Evolutionary conservation across 371 early-diverging fungal genomes (phyloP).

Genomic region (Mucor saturninus): DNA sequence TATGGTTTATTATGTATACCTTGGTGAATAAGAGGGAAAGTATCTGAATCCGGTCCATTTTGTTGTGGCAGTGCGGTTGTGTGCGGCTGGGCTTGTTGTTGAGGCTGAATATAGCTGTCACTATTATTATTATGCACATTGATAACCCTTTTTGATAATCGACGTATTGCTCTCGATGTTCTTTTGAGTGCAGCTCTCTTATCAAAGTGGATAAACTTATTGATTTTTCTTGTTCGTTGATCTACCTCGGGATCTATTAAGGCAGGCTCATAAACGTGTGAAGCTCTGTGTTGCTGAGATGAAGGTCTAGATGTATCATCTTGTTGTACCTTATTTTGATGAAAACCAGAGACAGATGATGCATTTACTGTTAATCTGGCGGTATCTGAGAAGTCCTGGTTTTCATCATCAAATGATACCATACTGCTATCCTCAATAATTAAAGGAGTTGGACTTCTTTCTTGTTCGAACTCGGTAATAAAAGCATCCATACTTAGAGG

Average conservation of each 20-base stretch:
- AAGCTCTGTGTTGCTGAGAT: conserved; percentile 13
- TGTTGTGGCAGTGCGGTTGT: not conserved
- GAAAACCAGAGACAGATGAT: conserved; percentile 23
- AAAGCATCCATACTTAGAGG: conserved; percentile 22
- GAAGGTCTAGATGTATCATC: conserved; percentile 2
- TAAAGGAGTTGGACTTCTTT: conserved; percentile 18
- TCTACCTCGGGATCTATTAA: conserved; percentile 26
- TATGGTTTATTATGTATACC: conserved; percentile 25
- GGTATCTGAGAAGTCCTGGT: conserved; percentile 42
- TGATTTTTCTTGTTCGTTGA: conserved; percentile 15
- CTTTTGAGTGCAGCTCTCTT: not conserved
- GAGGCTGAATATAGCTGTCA: not conserved
- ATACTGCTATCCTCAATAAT: conserved; percentile 1
- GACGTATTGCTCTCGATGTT: conserved; percentile 29
- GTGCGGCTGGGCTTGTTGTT: not conserved
- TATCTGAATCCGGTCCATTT: conserved; percentile 12
- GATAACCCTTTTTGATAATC: conserved; percentile 36
- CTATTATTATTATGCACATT: conserved; percentile 33
- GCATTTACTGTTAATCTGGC: conserved; percentile 43
- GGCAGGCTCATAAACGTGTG: conserved; percentile 29
- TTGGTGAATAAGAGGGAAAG: conserved; percentile 21
- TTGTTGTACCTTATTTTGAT: not conserved
- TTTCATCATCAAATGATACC: conserved; percentile 22
- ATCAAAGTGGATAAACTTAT: conserved; percentile 15
- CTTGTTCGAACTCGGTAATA: conserved; percentile 32